A percentile compares a stretch with the other conserved stretches of the same genome.
Conservation (phyloP, 2,329 filamentous ascomycete genomes). For the Cladophialophora psammophila region DNA sequence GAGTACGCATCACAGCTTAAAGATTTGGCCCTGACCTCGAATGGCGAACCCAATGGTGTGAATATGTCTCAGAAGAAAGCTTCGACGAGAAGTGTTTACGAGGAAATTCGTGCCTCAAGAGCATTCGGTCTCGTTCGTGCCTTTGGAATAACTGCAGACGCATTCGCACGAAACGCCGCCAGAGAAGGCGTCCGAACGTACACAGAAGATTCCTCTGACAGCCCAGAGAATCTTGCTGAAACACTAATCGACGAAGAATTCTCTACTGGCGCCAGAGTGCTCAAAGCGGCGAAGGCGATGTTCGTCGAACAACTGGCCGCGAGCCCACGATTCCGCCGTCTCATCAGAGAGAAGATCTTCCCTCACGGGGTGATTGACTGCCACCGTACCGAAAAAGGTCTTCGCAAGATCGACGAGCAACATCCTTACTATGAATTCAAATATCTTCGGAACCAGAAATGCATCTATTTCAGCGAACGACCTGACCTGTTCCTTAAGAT, state of each 20-base stretch:
- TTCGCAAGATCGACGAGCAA: slow-evolving; percentile 91
- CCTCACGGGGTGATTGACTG: slow-evolving; percentile 84
- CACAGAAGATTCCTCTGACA: slow-evolving; percentile 81
- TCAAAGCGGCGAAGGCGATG: slow-evolving; percentile 82
- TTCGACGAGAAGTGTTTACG: slow-evolving; percentile 79
- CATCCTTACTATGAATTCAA: slow-evolving; percentile 98
- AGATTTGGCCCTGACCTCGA: slow-evolving; percentile 72
- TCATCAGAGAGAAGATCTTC: slow-evolving; percentile 84
- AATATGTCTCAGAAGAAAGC: slow-evolving; percentile 80
- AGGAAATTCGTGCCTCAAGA: slow-evolving; percentile 80
- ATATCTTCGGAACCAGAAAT: slow-evolving; percentile 88
- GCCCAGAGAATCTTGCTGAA: slow-evolving; percentile 88
- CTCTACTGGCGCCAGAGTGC: slow-evolving; percentile 74
- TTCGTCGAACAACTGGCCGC: slow-evolving; percentile 89
- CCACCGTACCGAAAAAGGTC: slow-evolving; percentile 88
- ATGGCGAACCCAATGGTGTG: slow-evolving; percentile 66
- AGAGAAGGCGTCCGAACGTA: slow-evolving; percentile 79
- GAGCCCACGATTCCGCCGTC: slow-evolving; percentile 87
- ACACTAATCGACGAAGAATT: slow-evolving; percentile 75
- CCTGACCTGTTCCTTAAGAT: slow-evolving; percentile 95
- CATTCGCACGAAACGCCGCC: slow-evolving; percentile 84
- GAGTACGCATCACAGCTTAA: slow-evolving; percentile 85
- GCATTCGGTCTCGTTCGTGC: slow-evolving; percentile 84
- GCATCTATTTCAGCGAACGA: slow-evolving; percentile 78
- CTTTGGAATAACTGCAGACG: slow-evolving; percentile 88